These are phyloP conservation scores for Cavenderia fasciculata DNA, from an alignment of 78 protist genomes.

Conservation along the genomic window DNA sequence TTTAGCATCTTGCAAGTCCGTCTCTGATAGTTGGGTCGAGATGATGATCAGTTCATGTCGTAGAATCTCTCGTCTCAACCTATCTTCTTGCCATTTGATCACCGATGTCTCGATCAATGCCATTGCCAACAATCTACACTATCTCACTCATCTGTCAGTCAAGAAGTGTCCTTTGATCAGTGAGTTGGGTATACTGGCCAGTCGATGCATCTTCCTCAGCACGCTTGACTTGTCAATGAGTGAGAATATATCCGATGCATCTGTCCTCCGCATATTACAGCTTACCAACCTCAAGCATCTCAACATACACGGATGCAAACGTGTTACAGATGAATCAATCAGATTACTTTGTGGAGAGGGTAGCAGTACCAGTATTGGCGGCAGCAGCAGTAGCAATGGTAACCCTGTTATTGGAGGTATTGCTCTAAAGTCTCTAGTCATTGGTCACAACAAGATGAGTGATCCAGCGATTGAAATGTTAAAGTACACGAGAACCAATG, in stretches of 20 bases:
- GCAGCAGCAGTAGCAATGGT: too few relatives aligned
- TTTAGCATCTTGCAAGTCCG: conserved; percentile 28
- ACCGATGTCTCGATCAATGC: conserved; percentile 3
- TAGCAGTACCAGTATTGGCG: neutral
- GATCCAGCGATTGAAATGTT: conserved; percentile 20
- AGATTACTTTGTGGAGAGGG: neutral
- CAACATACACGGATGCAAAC: conserved; percentile 53
- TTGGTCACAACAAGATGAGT: conserved; percentile 47
- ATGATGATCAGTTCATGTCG: neutral
- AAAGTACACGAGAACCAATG: too few relatives aligned
- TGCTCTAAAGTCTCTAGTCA: neutral
- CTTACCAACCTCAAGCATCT: conserved; percentile 5
- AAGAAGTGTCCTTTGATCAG: conserved; percentile 50
- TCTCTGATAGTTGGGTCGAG: conserved; percentile 18
- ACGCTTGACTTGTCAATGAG: conserved; percentile 15
- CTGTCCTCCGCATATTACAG: neutral
- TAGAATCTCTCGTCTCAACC: neutral
- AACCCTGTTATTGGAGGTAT: too few relatives aligned
- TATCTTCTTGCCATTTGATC: conserved; percentile 48
- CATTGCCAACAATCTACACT: neutral
- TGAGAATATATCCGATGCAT: conserved; percentile 53
- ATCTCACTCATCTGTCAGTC: neutral
- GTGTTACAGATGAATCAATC: conserved; percentile 64
- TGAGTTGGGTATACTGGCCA: neutral
- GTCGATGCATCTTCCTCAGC: neutral